phyloP scores from a whole-genome alignment of 352 stramenopile genomes.

The Phytophthora agathidicida region DNA sequence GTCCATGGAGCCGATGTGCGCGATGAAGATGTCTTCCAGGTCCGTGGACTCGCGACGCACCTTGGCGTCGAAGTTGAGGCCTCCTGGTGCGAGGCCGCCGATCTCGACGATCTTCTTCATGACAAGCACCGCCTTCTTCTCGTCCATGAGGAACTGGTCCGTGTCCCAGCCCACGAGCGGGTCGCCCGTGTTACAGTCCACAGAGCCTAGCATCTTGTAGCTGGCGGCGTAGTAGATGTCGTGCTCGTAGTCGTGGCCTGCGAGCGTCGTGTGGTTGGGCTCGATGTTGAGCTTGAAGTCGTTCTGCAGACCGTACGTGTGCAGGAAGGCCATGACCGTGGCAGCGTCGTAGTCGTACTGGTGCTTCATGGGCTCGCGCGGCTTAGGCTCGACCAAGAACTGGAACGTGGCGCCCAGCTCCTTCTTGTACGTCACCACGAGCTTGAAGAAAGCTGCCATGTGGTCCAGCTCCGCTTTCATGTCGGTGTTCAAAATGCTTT shows the following conservation, averaged over 20 bases:
- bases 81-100: constrained; percentile 68
- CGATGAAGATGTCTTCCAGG: constrained; percentile 83
- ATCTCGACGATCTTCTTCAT: constrained; percentile 82
- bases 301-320: constrained; percentile 72
- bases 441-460: constrained; percentile 83
- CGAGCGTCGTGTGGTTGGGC: constrained; percentile 88
- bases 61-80: constrained; percentile 90
- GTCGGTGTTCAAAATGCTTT: constrained; percentile 83
- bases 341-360: constrained; percentile 91
- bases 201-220: constrained; percentile 80
- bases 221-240: constrained; percentile 80
- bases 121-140: constrained; percentile 73
- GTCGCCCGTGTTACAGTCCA: constrained; percentile 88
- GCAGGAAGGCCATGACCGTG: constrained; percentile 85
- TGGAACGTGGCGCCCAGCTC: constrained; percentile 73
- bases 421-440: constrained; percentile 83
- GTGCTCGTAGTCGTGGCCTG: constrained; percentile 86
- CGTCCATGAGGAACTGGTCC: constrained; percentile 87
- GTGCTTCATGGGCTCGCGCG: constrained; percentile 86
- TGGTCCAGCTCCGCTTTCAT: constrained; percentile 82
- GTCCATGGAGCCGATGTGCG: constrained; percentile 88
- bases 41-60: constrained; percentile 84
- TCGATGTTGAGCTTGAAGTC: constrained; percentile 92
- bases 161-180: constrained; percentile 67
- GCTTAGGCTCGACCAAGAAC: constrained; percentile 89